Conservation (phyloP, 83 land plant genomes). For the Thuja plicata region DNA sequence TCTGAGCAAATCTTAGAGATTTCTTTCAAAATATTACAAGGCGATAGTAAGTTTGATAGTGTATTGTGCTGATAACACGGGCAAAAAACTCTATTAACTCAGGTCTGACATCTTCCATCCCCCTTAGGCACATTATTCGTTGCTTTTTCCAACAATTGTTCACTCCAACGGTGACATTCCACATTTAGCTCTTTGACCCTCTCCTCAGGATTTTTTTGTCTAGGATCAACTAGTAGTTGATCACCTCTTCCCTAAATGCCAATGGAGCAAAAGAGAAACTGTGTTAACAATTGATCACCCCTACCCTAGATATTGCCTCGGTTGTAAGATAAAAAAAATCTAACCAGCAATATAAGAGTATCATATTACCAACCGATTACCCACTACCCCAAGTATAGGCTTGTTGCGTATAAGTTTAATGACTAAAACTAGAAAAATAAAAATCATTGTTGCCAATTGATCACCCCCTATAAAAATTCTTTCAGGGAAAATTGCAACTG, state of each 20-base stretch:
- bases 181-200: background rate
- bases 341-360: background rate
- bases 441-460: background rate
- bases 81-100: background rate
- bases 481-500: background rate
- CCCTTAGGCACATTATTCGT: background rate
- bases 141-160: background rate
- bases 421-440: background rate
- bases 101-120: background rate
- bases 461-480: background rate
- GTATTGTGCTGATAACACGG: background rate
- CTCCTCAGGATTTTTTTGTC: background rate
- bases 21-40: background rate
- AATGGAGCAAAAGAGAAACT: background rate
- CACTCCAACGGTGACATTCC: background rate
- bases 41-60: background rate
- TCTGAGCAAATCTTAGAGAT: background rate
- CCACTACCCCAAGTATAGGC: background rate
- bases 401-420: background rate
- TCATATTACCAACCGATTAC: too few species aligned
- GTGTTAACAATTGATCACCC: too few species aligned
- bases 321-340: too few species aligned
- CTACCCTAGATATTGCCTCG: too few species aligned
- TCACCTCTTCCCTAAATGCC: background rate
- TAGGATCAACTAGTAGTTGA: background rate